Conservation (phyloP, 345 rosid species). For the Pugionium cornutum region DNA sequence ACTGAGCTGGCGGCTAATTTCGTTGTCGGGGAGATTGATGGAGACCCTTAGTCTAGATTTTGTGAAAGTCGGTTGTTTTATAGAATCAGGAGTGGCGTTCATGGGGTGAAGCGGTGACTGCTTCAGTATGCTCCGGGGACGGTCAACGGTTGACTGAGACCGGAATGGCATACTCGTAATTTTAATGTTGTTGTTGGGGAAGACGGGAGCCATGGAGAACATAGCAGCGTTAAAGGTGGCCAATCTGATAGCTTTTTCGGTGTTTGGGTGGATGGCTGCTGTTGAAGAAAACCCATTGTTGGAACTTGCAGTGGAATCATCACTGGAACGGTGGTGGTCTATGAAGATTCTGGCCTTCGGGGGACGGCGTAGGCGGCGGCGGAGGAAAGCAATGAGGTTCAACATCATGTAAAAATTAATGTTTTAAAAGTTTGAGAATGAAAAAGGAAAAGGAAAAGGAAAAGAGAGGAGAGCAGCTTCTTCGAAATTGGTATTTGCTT, state of each 20-base stretch:
- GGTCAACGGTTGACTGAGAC: conserved; percentile 55
- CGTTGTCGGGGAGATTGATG: conserved; percentile 90
- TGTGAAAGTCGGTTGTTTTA: conserved; percentile 57
- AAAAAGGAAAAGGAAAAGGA: too few species aligned
- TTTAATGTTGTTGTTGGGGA: conserved; percentile 39
- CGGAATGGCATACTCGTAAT: conserved; percentile 26
- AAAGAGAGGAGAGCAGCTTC: too few species aligned
- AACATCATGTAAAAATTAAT: conserved; percentile 48
- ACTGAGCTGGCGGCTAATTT: conserved; percentile 76
- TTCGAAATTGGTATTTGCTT: too few species aligned
- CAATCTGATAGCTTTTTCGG: conserved; percentile 55
- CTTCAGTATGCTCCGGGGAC: conserved; percentile 82
- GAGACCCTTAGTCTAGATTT: conserved; percentile 86
- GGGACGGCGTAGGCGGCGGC: conserved; percentile 64
- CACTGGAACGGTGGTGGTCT: conserved; percentile 34
- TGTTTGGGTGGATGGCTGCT: conserved; percentile 37
- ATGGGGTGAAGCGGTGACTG: conserved; percentile 60
- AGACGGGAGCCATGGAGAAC: conserved; percentile 93
- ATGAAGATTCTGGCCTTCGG: conserved; percentile 49
- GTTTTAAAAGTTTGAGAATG: too few species aligned
- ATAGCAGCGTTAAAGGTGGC: conserved; percentile 89
- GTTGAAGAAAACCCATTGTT: conserved; percentile 42
- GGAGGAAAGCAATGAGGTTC: conserved; percentile 59
- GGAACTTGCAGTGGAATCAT: conserved; percentile 21
- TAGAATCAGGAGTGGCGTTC: conserved; percentile 38